Base-by-base conservation (phyloP, 768 basidiomycete species). In the Mycena albidolilacea region DNA sequence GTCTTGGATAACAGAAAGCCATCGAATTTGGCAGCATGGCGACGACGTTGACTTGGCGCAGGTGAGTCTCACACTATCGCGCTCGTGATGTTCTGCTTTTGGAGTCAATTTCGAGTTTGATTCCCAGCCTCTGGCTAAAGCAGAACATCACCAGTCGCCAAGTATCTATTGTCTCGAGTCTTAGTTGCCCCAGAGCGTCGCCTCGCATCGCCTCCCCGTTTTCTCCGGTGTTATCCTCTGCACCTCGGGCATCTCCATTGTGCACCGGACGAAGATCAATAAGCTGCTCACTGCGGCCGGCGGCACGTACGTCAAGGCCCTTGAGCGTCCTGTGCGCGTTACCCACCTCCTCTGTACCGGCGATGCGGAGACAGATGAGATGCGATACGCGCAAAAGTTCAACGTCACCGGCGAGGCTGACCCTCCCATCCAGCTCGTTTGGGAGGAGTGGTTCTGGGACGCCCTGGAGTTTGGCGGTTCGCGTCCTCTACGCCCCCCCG, bases 371-470 rank as follows among this genome's bases (percentile, higher is more conserved):
- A 87, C 91, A 12, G 90, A 93, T 61, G 96, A 96, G 84, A 92
- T 96, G 87, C 86, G 84, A 6, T 94, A 93, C 77, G 95, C 95
- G 0, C 87, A 90, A 69, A 92, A 92, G 78, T 93, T 94, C 77
- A 93, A 93, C 78, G 80, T 84, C 19, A 84, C 86, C 21, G 89
- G 90, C 43, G 94, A 95, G 80, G 92, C 92, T 7, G 86, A 89
- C 60, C 74, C 74, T 9, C 74, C 68, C 57, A 96, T 96, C 43
- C 86, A 88, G 62, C 84, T 97, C 2, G 90, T 98, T 0, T 97
- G 97, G 94, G 95, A 97, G 78, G 96, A 97, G 74, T 98, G 97
- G 97, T 93, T 98, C 69, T 97, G 95, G 95, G 97, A 93, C 78
- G 97, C 89, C 41, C 77, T 97, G 3, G 90, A 92, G 46, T 95